Base-by-base conservation (phyloP, 2,329 filamentous ascomycete species). In the Rugonectria rugulosa region DNA sequence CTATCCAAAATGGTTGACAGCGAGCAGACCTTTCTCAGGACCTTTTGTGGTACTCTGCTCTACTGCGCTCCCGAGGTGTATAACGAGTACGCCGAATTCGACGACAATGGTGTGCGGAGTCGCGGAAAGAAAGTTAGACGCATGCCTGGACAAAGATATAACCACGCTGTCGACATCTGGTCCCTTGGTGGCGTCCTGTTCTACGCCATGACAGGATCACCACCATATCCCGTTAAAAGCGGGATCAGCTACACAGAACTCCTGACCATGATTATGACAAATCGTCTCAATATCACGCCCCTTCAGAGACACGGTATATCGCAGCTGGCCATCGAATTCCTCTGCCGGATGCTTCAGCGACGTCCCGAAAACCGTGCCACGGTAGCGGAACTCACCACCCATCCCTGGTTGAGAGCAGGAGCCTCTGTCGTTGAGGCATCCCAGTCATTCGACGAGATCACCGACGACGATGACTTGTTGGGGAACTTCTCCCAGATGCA, bases 51-150 rank as follows among this genome's bases (percentile, higher is more conserved):
- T 26, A 99, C 95, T 0, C 78, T 99, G 23, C 79, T 99, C 4
- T 99, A 98, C 74, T 98, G 95, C 72, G 95, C 95, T 1, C 95
- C 95, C 0, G 95, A 99, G 69, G 94, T 99, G 2, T 99, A 98
- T 68, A 92, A 90, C 7, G 86, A 88, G 56, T 89, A 83, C 64
- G 72, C 75, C 20, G 82, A 88, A 60, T 88, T 88, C 44, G 89
- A 96, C 66, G 88, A 90, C 64, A 79, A 86, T 43, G 87, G 84
- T n/a, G 82, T 87, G 56, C 79, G 87, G 31, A 81, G 81, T 31
- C 80, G 81, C 26, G 81, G 86, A n/a, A 83, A 83, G 53, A 88
- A 87, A 63, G 82, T 86, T 65, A 82, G 86, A 19, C 85, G 88
- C 54, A 65, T 68, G 11, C 72, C 75, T 61, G 83, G 75, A 49